Evolutionary conservation across 2,329 filamentous ascomycete genomes (phyloP), one percentile per base, ranked within the genome.

Genomic region (Cladophialophora psammophila): DNA sequence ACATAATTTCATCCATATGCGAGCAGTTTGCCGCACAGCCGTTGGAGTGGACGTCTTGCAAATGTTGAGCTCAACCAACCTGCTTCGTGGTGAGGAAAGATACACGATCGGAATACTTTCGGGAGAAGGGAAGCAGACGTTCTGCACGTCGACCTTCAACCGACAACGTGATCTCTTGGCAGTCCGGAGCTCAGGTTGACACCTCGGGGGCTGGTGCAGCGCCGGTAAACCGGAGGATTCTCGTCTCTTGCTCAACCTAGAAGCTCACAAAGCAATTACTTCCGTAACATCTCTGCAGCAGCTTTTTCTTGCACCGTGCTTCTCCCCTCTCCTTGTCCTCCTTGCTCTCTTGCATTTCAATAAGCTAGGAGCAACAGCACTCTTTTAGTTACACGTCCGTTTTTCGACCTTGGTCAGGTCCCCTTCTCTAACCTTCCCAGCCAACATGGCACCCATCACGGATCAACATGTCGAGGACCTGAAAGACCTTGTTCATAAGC

Each of bases 391-490:
- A 38, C 74, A 72, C 74, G 72, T 74, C 72, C 74, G 70, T 67
- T 71, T 50, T 75, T 55, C 58, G 68, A 70, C 69, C 72, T 75
- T 74, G 71, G 72, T 74, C 74, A 69, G 71, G 72, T 68, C 66
- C 57, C 40, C 48, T 73, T 62, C 70, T 61, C 45, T 53, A 70
- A 70, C 58, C 60, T 64, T 63, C 63, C 60, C 61, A 63, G 60
- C 67, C 80, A 81, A 86, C 86, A 97, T 97, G 94, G 91, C 93
- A 81, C 91, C 92, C 78, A 89, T 94, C 81, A 90, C 91, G 79
- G 91, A 95, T 78, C 88, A 93, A 79, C 80, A 82, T 71, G 88
- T 96, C 78, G 89, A 93, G 80, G 87, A 90, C 82, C 88, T 98
- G 77, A 93, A 94, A 84, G 88, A 90, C 83, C 88, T 93, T 77